Conservation (phyloP, 192 early-diverging fungal genomes). For the Coemansia sp. region DNA sequence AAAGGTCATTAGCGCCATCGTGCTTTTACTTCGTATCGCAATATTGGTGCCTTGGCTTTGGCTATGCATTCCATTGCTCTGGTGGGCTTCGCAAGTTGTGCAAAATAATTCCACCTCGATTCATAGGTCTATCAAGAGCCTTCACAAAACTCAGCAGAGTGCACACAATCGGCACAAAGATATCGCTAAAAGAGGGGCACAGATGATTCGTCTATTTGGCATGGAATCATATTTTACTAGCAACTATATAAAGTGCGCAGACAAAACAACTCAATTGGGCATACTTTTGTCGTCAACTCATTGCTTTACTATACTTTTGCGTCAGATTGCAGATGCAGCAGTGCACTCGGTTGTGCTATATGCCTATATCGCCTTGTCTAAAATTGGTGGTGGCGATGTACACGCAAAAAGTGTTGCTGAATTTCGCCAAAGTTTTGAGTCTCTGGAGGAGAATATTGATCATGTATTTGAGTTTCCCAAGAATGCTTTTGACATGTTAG, state of each 20-base stretch:
- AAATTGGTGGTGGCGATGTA: not conserved
- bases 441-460: not conserved
- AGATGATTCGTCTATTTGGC: constrained; percentile 66
- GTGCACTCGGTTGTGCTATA: not conserved
- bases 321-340: not conserved
- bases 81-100: not conserved
- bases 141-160: not conserved
- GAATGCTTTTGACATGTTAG: not conserved
- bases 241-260: constrained; percentile 55
- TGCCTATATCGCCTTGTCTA: not conserved
- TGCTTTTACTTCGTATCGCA: not conserved
- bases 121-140: not conserved
- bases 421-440: not conserved
- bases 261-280: constrained; percentile 58
- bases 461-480: not conserved
- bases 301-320: not conserved
- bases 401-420: not conserved
- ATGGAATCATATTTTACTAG: constrained; percentile 58
- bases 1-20: not conserved
- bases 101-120: not conserved
- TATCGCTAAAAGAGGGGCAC: not conserved
- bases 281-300: not conserved
- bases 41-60: not conserved
- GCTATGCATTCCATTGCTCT: not conserved
- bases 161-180: no score